Evolutionary conservation across 352 stramenopile species (phyloP).

Genomic region (Phytophthora pisi): DNA sequence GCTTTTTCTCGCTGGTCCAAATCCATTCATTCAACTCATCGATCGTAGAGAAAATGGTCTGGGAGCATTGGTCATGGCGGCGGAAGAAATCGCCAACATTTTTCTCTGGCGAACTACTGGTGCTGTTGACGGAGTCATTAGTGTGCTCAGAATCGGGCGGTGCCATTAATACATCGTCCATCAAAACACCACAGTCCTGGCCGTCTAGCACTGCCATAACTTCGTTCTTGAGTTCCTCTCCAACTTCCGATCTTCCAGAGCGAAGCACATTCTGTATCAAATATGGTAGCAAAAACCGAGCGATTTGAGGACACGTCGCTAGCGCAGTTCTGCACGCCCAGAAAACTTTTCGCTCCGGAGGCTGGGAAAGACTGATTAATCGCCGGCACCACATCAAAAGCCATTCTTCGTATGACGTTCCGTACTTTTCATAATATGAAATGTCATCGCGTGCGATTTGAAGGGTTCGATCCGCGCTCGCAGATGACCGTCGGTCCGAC

Average conservation of each 20-base stretch:
- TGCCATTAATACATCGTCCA: conserved; percentile 52
- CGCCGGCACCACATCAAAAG: conserved; percentile 77
- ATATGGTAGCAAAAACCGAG: conserved; percentile 83
- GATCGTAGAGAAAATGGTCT: conserved; percentile 87
- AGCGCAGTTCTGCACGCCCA: conserved; percentile 68
- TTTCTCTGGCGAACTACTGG: conserved; percentile 12
- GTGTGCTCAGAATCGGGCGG: conserved; percentile 35
- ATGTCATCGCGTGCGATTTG: conserved; percentile 42
- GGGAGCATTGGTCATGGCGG: conserved; percentile 83
- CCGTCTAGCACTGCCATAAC: conserved; percentile 83
- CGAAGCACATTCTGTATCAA: conserved; percentile 87
- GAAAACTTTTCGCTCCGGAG: conserved; percentile 88
- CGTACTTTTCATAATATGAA: conserved; percentile 81
- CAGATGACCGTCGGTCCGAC: conserved; percentile 19
- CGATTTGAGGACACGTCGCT: conserved; percentile 70
- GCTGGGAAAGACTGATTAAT: conserved; percentile 78
- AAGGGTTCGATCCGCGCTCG: conserved; percentile 29
- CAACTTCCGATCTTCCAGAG: conserved; percentile 63
- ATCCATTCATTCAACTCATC: conserved; percentile 91
- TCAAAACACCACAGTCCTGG: conserved; percentile 61
- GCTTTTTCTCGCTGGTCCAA: conserved; percentile 85
- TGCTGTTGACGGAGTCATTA: conserved; percentile 19
- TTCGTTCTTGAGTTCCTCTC: conserved; percentile 79
- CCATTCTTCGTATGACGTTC: conserved; percentile 83
- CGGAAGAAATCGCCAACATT: conserved; percentile 67